A percentile compares a stretch with the other conserved stretches of the same genome.
Evolutionary conservation across 2,329 filamentous ascomycete genomes (phyloP).

Genomic region (Fusarium algeriense): DNA sequence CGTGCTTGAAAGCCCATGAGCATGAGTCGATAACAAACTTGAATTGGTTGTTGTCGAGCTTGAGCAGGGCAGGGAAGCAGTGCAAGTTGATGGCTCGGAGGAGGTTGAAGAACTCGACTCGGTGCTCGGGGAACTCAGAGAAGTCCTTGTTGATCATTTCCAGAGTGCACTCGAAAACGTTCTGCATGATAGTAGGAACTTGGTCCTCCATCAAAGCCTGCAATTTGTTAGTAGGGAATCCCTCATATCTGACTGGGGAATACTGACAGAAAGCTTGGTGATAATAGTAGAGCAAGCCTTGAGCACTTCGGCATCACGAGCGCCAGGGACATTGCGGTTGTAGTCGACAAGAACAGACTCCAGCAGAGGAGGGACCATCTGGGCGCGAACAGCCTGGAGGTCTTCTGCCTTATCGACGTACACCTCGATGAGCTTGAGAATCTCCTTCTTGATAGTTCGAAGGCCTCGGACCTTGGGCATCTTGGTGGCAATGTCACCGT

Average conservation of each 20-base stretch:
- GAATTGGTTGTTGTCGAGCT: conserved; percentile 95
- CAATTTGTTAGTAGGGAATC: conserved; percentile 16
- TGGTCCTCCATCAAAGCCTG: conserved; percentile 97
- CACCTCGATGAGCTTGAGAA: conserved; percentile 96
- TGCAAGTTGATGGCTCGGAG: conserved; percentile 95
- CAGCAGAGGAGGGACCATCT: conserved; percentile 94
- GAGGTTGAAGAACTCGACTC: conserved; percentile 99
- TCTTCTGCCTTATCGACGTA: conserved; percentile 99
- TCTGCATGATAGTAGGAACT: conserved; percentile 97
- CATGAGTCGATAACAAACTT: conserved; percentile 99
- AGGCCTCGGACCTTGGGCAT: conserved; percentile 96
- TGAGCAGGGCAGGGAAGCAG: conserved; percentile 94
- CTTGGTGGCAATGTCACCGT: conserved; percentile 94
- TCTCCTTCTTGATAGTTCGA: conserved; percentile 99
- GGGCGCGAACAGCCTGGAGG: conserved; percentile 88
- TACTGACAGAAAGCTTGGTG: conserved; percentile 89
- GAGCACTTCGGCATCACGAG: conserved; percentile 94
- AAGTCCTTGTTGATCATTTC: conserved; percentile 99
- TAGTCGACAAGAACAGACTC: conserved; percentile 96
- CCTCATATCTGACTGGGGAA: not conserved
- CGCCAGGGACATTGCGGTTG: conserved; percentile 95
- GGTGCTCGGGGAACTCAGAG: conserved; percentile 97
- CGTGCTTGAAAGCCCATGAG: conserved; percentile 99
- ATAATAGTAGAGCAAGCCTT: conserved; percentile 99
- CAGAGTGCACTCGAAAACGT: conserved; percentile 96